Evolutionary conservation across 1,284 basidiomycete species (phyloP).

Genomic region (Malassezia caprae): DNA sequence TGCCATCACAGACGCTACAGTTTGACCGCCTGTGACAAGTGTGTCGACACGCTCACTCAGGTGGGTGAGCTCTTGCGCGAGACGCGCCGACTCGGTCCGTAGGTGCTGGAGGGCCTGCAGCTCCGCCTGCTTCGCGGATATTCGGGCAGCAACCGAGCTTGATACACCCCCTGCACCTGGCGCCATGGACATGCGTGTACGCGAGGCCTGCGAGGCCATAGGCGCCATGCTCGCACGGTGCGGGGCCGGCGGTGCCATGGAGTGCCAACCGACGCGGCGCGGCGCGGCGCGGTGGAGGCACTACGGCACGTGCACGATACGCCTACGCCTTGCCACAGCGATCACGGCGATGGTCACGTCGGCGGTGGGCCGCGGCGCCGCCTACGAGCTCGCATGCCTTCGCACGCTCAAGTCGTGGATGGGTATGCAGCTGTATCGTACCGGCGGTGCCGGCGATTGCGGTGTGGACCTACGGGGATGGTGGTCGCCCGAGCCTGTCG

Average conservation of each 20-base stretch:
- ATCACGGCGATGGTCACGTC: not conserved
- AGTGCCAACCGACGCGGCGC: not conserved
- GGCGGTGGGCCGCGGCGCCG: conserved; percentile 57
- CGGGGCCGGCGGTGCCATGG: conserved; percentile 1
- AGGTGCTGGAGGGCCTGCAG: conserved; percentile 35
- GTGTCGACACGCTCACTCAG: conserved; percentile 35
- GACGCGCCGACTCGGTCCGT: conserved; percentile 35
- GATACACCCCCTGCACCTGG: not conserved
- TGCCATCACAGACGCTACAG: conserved; percentile 38
- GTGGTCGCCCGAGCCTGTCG: conserved; percentile 63
- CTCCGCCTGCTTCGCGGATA: conserved; percentile 39
- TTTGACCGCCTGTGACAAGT: conserved; percentile 36
- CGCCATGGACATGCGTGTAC: conserved; percentile 16
- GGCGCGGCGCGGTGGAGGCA: not conserved
- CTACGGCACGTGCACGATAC: not conserved
- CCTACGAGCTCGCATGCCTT: conserved; percentile 65
- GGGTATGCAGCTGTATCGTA: conserved; percentile 63
- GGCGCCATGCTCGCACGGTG: conserved; percentile 16
- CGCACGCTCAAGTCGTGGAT: conserved; percentile 58
- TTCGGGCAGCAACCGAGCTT: conserved; percentile 8
- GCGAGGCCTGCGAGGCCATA: not conserved
- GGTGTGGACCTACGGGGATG: conserved; percentile 81
- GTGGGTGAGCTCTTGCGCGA: conserved; percentile 35
- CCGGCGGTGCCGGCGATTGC: conserved; percentile 72
- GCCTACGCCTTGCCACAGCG: not conserved